phyloP scores from a whole-genome alignment of 257 asterid genomes.

The Nicotiana undulata region DNA sequence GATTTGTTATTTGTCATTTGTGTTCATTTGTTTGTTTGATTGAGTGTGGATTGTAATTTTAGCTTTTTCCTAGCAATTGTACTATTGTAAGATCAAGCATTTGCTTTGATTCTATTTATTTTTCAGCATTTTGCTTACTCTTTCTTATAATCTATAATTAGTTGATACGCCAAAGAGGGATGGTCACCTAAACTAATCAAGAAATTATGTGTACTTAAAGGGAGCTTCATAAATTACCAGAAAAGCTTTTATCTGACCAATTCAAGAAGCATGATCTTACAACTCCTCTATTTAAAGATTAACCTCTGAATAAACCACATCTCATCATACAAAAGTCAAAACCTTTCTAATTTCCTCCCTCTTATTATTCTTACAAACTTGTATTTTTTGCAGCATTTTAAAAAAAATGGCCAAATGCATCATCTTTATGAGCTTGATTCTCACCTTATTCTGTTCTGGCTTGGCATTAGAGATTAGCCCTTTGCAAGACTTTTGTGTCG shows the following conservation, averaged over 20 bases:
- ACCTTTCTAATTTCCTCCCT: neutral
- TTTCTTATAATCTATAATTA: neutral
- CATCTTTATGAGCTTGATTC: neutral
- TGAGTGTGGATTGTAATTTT: neutral
- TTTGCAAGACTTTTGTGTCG: slow-evolving; percentile 20
- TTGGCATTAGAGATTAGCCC: slow-evolving; percentile 11
- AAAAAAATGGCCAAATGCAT: neutral
- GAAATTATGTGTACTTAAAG: neutral
- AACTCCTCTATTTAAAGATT: neutral
- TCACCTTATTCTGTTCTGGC: neutral
- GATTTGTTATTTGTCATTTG: too few species aligned
- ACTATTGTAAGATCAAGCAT: too few species aligned
- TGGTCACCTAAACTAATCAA: neutral
- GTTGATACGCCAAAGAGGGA: neutral
- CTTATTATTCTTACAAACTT: neutral
- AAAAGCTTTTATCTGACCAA: neutral
- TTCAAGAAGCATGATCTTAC: slow-evolving; percentile 1
- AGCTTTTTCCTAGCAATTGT: neutral
- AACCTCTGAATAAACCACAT: neutral
- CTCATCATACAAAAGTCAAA: neutral
- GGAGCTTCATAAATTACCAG: neutral
- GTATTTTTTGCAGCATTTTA: neutral
- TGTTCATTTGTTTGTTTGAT: too few species aligned
- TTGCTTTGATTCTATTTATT: neutral
- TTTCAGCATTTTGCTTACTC: neutral